A percentile compares a stretch with the other conserved stretches of the same genome.
Evolutionary conservation across 2,329 filamentous ascomycete genomes (phyloP).

Genomic region (Endocalyx cinctus): DNA sequence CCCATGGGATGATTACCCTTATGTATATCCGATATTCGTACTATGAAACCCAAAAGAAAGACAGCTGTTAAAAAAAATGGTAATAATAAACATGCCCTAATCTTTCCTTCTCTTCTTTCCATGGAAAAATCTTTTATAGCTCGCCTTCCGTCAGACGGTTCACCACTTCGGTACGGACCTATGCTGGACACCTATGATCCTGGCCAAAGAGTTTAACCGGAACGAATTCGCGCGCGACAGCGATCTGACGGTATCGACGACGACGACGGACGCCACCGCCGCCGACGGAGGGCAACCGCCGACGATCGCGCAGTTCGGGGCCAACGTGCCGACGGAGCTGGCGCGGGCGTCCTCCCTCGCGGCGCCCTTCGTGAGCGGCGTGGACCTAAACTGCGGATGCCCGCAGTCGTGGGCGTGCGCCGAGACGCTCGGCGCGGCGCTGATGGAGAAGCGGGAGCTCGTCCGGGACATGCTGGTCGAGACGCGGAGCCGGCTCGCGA

Average conservation of each 20-base stretch:
- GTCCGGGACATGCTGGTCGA: slow-evolving; percentile 62
- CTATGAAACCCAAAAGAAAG: no score
- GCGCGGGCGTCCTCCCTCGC: slow-evolving; percentile 58
- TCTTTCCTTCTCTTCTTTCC: no score
- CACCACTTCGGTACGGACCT: slow-evolving; percentile 61
- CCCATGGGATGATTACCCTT: no score
- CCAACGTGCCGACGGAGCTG: slow-evolving; percentile 57
- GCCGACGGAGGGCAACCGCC: slow-evolving; percentile 44
- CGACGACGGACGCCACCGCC: slow-evolving; percentile 29
- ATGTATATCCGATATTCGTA: no score
- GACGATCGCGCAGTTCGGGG: slow-evolving; percentile 65
- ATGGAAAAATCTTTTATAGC: no score
- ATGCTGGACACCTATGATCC: slow-evolving; percentile 68
- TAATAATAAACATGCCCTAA: no score
- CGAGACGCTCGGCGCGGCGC: slow-evolving; percentile 61
- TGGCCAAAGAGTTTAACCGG: slow-evolving; percentile 65
- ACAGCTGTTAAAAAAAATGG: no score
- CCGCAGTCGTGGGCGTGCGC: slow-evolving; percentile 70
- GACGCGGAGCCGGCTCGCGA: slow-evolving; percentile 46
- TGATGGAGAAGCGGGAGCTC: slow-evolving; percentile 61
- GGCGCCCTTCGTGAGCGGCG: slow-evolving; percentile 57
- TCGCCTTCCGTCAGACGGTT: slow-evolving; percentile 65
- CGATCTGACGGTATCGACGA: slow-evolving; percentile 59
- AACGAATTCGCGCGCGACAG: slow-evolving; percentile 55
- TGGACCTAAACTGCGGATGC: slow-evolving; percentile 70